phyloP scores from a whole-genome alignment of 768 basidiomycete genomes.

The Leccinum barrowsii region DNA sequence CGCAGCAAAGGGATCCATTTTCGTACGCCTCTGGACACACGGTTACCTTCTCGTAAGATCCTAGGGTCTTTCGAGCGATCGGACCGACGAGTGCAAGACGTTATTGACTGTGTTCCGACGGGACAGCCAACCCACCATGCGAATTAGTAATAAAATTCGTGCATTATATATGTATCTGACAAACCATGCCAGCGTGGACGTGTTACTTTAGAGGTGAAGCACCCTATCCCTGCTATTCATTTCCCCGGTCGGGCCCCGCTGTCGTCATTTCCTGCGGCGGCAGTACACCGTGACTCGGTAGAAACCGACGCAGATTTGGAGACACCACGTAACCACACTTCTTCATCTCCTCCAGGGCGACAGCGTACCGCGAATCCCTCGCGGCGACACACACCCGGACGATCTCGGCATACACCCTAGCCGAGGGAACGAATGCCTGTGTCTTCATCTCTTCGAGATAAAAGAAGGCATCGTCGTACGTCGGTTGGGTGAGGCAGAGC shows the following conservation, averaged over 20 bases:
- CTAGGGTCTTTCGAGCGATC: background rate
- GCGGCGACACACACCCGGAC: slow-evolving; percentile 52
- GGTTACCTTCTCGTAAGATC: background rate
- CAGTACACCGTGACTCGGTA: slow-evolving; percentile 21
- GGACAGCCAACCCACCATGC: background rate
- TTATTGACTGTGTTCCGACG: background rate
- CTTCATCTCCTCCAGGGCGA: slow-evolving; percentile 71
- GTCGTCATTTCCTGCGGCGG: background rate
- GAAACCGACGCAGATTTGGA: slow-evolving; percentile 28
- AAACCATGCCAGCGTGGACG: background rate
- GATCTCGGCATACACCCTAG: slow-evolving; percentile 55
- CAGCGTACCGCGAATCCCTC: slow-evolving; percentile 57
- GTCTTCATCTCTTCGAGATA: slow-evolving; percentile 88
- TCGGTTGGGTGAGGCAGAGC: slow-evolving; percentile 65
- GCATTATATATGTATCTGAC: background rate
- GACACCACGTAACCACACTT: slow-evolving; percentile 51
- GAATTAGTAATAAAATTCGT: background rate
- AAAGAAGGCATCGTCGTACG: slow-evolving; percentile 84
- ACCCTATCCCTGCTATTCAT: background rate
- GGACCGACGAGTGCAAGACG: background rate
- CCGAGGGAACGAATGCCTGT: slow-evolving; percentile 50
- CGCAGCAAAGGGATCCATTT: slow-evolving; percentile 9
- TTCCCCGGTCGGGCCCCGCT: background rate
- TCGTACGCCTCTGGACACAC: background rate
- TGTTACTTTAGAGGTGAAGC: background rate